phyloP scores from a whole-genome alignment of 139 green algal genomes.

The Auxenochlorella pyrenoidosa region DNA sequence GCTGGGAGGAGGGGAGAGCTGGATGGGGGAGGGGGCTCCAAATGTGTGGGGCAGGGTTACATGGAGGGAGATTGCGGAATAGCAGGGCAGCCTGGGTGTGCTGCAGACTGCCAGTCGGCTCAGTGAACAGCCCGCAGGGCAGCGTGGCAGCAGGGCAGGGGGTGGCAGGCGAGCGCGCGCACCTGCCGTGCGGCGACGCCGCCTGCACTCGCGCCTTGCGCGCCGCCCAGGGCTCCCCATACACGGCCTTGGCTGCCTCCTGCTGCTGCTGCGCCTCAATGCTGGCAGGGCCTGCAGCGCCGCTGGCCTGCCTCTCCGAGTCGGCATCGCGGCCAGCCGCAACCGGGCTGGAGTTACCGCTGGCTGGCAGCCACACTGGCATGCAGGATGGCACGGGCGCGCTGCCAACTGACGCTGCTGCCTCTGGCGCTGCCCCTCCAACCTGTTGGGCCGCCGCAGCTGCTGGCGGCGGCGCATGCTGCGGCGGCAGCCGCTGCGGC shows the following conservation, averaged over 20 bases:
- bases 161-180: neutral
- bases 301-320: neutral
- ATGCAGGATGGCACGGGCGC: neutral
- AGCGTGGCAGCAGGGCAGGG: too few species aligned
- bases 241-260: conserved; percentile 55
- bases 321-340: neutral
- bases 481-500: neutral
- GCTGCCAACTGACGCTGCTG: neutral
- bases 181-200: conserved; percentile 77
- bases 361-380: neutral
- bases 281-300: neutral
- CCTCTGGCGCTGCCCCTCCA: neutral
- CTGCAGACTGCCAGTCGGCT: too few species aligned
- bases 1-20: too few species aligned
- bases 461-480: neutral
- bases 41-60: too few species aligned
- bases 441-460: neutral
- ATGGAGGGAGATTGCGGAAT: too few species aligned
- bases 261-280: conserved; percentile 20
- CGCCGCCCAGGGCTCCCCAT: conserved; percentile 81
- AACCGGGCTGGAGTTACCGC: neutral
- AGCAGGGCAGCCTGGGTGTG: too few species aligned
- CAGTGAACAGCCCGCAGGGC: too few species aligned
- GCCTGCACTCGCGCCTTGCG: conserved; percentile 65
- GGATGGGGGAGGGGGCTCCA: too few species aligned